Base-by-base conservation (phyloP, 805 yeast species). In the Ogataea trehalophila region DNA sequence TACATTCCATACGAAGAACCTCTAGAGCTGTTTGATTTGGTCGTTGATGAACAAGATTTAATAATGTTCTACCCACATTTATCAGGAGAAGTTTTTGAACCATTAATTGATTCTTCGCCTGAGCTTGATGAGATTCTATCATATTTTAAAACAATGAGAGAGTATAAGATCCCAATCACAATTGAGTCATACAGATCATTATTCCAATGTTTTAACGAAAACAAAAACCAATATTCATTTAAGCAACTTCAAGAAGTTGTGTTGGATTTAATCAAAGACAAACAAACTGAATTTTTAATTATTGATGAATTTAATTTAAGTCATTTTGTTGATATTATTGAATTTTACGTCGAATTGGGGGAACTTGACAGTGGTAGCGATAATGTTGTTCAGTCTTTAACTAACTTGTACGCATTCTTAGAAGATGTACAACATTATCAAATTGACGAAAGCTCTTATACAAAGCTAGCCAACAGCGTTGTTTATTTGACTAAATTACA, bases 11-110 rank as follows among this genome's bases (percentile, higher is more conserved):
- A 52, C 48, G 54, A 55, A 33, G 42, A 52, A 35, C 60, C 61
- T n/a, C 42, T 51, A 40, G 58, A 56, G n/a, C 13, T 61, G 38
- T 59, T 46, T 44, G 65, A 61, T 40, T 48, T 61, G 9, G 50
- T 58, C 14, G 48, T 47, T 13, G 46, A 31, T 11, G 42, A 53
- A 11, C 57, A 55, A 47, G 42, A 51, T 14, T 49, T 57, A 35
- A 47, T 58, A 31, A 50, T 49, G 50, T 53, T 52, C 40, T 56
- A 56, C 33, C 61, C 63, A 0, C 53, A 53, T 39, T 37, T 60
- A 18, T 45, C 47, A n/a, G 47, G 46, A 4, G 48, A 48, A 7
- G 37, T 54, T 36, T 48, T 50, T 39, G 56, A 54, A 37, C 55
- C 56, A 7, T 49, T 59, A 7, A 41, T 56, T 18, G 51, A 47